Base-by-base conservation (phyloP, 225 moss, liverwort and hornwort genomes). In the Pleurozium schreberi region DNA sequence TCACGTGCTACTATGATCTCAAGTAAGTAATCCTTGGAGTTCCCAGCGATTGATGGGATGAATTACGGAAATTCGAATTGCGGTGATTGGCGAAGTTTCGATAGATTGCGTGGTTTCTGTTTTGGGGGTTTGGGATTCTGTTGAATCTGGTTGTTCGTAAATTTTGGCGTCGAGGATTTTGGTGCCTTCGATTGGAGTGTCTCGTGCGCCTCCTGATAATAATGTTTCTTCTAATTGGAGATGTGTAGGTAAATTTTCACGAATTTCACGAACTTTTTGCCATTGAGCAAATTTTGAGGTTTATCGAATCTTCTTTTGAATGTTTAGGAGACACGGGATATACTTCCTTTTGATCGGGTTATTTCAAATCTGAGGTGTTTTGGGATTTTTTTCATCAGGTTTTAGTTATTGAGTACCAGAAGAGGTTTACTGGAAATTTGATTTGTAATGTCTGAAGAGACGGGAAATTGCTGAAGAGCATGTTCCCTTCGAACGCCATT, bases 1-100 rank as follows among this genome's bases (percentile, higher is more conserved):
- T 91, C 92, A 89, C 92, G 78, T 92, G 92, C 88, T 94, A 90
- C 90, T 94, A 92, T 47, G 92, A 94, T 88, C 90, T 94, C 83
- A 92, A 94, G 94, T 90, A 88, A 89, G 92, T 82, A 6, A 5
- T 66, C 36, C 74, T 14, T 80, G 57, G 43, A 79, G 55, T 26
- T 86, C 3, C 34, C 12, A 62, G 43, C 9, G n/a, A 65, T 33
- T 49, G 76, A 66, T 66, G 63, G 33, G 21, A 34, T 42, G 71
- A 81, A 52, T 42, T 80, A 4, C 58, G 42, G 74, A 15, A 73
- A 59, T 84, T 59, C 53, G 60, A 64, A 85, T 90, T 45, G 59
- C 11, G 50, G 50, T 71, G 65, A 36, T 62, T 69, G 66, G 49
- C 47, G 83, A 71, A 34, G 75, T 66, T 84, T 86, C 11, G 76